Conservation (phyloP, 345 rosid genomes). For the Lagerstroemia speciosa region DNA sequence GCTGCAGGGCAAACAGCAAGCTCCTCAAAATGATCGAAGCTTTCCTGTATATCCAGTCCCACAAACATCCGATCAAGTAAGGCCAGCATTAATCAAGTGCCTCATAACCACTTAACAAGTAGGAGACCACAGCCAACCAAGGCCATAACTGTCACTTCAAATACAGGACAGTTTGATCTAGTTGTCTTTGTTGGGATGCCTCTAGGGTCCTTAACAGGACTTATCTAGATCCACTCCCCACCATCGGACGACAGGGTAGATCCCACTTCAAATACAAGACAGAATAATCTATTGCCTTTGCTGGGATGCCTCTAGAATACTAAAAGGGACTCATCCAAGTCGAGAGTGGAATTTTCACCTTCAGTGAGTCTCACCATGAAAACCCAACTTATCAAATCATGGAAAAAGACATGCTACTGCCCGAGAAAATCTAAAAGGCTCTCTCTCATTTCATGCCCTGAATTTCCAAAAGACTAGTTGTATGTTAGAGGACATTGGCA, state of each 20-base stretch:
- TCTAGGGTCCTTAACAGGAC: too few relatives aligned
- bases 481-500: neutral
- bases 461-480: neutral
- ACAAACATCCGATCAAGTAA: neutral
- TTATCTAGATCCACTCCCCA: too few relatives aligned
- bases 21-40: neutral
- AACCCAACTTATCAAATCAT: neutral
- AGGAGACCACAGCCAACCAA: neutral
- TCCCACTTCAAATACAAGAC: too few relatives aligned
- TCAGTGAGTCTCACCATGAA: neutral
- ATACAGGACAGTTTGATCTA: neutral
- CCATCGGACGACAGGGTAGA: too few relatives aligned
- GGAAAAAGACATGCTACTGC: neutral
- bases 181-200: neutral
- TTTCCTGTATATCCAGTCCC: neutral
- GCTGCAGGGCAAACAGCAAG: neutral
- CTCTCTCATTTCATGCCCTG: neutral
- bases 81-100: constrained; percentile 4
- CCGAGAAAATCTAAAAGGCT: neutral
- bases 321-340: too few relatives aligned
- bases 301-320: too few relatives aligned
- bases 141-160: constrained; percentile 1
- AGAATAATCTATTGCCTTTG: too few relatives aligned
- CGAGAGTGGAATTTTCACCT: too few relatives aligned
- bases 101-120: neutral